Conservation (phyloP, 768 basidiomycete species). For the Dentipellis fragilis region DNA sequence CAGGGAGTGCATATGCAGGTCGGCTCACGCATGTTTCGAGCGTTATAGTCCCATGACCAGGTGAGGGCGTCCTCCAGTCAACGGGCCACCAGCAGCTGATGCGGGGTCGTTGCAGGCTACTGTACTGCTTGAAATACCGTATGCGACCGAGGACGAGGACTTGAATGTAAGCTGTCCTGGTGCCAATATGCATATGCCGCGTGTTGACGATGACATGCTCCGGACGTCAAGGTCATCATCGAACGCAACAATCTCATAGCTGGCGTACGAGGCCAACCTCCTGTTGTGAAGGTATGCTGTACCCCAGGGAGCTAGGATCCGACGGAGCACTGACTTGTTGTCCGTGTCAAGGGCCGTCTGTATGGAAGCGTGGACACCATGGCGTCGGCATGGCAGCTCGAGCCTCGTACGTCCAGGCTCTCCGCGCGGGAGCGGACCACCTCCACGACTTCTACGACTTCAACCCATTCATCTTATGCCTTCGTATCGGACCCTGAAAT, state of each 20-base stretch:
- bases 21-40: slow-evolving; percentile 2
- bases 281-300: slow-evolving; percentile 57
- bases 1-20: too few species aligned
- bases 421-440: slow-evolving; percentile 63
- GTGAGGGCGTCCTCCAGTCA: slow-evolving; percentile 25
- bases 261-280: slow-evolving; percentile 58
- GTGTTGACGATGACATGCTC: slow-evolving; percentile 1
- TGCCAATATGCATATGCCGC: neutral
- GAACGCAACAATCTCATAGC: slow-evolving; percentile 66
- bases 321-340: neutral
- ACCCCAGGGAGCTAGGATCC: neutral
- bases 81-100: slow-evolving; percentile 12
- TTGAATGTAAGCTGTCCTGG: slow-evolving; percentile 40
- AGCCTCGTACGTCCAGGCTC: slow-evolving; percentile 46
- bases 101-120: slow-evolving; percentile 45
- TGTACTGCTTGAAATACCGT: slow-evolving; percentile 64
- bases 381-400: slow-evolving; percentile 72
- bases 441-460: slow-evolving; percentile 64
- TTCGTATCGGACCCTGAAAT: slow-evolving; percentile 79
- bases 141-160: slow-evolving; percentile 62
- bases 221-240: slow-evolving; percentile 47
- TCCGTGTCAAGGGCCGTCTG: slow-evolving; percentile 47
- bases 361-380: slow-evolving; percentile 60
- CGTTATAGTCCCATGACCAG: slow-evolving; percentile 75
- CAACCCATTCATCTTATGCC: slow-evolving; percentile 74